Base-by-base conservation (phyloP, 2,329 filamentous ascomycete genomes). In the Exophiala viscosa region DNA sequence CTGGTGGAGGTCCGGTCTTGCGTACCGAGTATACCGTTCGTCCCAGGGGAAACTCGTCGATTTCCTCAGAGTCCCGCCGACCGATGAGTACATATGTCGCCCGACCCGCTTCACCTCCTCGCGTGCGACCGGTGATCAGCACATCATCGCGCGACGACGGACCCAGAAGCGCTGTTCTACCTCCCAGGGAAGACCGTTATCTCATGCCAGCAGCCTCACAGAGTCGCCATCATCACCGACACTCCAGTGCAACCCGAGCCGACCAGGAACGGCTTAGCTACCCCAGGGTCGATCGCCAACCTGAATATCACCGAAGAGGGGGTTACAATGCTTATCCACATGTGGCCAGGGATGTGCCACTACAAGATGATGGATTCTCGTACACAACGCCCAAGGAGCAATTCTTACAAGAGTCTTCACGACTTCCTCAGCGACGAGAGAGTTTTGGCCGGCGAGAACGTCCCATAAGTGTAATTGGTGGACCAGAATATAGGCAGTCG, bases 351-450 rank as follows among this genome's bases (percentile, higher is more conserved):
- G 40, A 35, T 35, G 51, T 14, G 9, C 44, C 50, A n/a, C 41
- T 54, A 11, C 51, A 57, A 32, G 61, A 62, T 45, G 59, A 61
- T 39, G 56, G 52, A 32, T 76, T 74, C 57, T 75, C 73, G 11
- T 76, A 76, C 54, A 77, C 74, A 13, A 73, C 69, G 4, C 68
- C 73, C 2, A 68, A 69, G 33, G 73, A 76, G 50, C 72, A 75
- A 49, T 74, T 75, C 52, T 69, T 75, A 28, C 67, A 71, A 38
- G 74, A 76, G 45, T 55, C 48, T 18, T 63, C 67, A 34, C 52
- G 57, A 45, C 57, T 60, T 31, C 58, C 60, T 32, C 61, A 59
- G 38, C 58, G 65, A 35, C 59, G 64, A 8, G 62, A 70, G 38
- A 70, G 66, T 50, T 63, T 65, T 43, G 63, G 62, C 18, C 56